Base-by-base conservation (phyloP, 176 grass and related monocot species). In the Pontederia paniculata region DNA sequence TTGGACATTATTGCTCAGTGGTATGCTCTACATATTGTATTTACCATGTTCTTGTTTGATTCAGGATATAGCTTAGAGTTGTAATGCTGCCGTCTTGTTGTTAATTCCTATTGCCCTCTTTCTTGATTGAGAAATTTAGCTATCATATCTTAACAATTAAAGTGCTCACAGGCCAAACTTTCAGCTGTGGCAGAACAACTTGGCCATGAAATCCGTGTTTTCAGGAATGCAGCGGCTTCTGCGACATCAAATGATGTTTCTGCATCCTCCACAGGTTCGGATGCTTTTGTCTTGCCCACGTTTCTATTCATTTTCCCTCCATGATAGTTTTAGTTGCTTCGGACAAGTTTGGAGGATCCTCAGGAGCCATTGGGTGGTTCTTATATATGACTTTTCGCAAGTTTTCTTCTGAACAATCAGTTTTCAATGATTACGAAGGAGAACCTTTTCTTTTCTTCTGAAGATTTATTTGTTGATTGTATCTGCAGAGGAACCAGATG, bases 401-500 rank as follows among this genome's bases (percentile, higher is more conserved):
- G 28, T 50, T 2, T 17, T 17, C 13, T 50, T 5, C 15, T 8
- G 7, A 45, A 46, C 21, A 46, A 44, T 62, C 9, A 17, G 17
- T 16, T 60, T 44, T 47, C 17, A 42, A 9, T 14, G 19, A 31
- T 25, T 50, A 15, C 48, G 16, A 50, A 46, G 56, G 41, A 42
- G 43, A 31, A 58, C 41, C 23, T 48, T 55, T 23, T 68, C 1
- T 37, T 65, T 25, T 77, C 13, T 71, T 74, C 66, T 23, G 4
- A 61, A 44, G 9, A 22, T 46, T 17, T 42, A 52, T 9, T 52
- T 54, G 3, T 10, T 67, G 9, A 52, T 67, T 15, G 21, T 54
- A 44, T 42, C 25, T 76, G 60, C 70, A 91, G 93, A 91, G 60
- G 83, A 91, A 80, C 80, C 79, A 42, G 87, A 98, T 54, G 83